A percentile compares a stretch with the other conserved stretches of the same genome.
Conservation (phyloP, 805 yeast species). For the Saccharomyces jurei region DNA sequence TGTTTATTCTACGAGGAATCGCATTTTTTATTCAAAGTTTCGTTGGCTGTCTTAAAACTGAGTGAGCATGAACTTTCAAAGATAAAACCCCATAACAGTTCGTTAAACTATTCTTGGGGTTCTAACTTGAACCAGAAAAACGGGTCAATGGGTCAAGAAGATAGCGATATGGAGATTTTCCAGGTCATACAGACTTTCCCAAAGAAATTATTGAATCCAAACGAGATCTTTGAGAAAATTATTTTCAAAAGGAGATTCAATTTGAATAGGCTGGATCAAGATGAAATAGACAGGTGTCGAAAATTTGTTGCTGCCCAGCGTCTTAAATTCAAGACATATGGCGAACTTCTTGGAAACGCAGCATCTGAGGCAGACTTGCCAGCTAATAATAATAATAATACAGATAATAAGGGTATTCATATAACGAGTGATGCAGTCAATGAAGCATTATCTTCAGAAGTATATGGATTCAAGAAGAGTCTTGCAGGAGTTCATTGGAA, state of each 20-base stretch:
- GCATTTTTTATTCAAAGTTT: slow-evolving; percentile 72
- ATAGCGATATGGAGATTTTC: slow-evolving; percentile 58
- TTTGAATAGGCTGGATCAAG: slow-evolving; percentile 70
- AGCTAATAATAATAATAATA: not conserved
- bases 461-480: slow-evolving; percentile 36
- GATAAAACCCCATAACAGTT: slow-evolving; percentile 7
- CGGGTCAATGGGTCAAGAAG: slow-evolving; percentile 15
- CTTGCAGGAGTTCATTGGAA: slow-evolving; percentile 56
- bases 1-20: slow-evolving; percentile 89
- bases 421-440: slow-evolving; percentile 22
- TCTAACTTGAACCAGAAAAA: slow-evolving; percentile 1
- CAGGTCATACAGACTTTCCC: slow-evolving; percentile 84
- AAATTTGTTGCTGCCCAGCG: slow-evolving; percentile 67
- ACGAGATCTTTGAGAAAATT: slow-evolving; percentile 50
- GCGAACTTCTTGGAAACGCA: slow-evolving; percentile 6
- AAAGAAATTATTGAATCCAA: slow-evolving; percentile 59
- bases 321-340: slow-evolving; percentile 27
- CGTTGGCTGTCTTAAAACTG: slow-evolving; percentile 69
- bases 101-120: slow-evolving; percentile 5
- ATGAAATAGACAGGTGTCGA: slow-evolving; percentile 70
- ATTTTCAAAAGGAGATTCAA: slow-evolving; percentile 70
- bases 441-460: slow-evolving; percentile 34
- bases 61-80: slow-evolving; percentile 56
- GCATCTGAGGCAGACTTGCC: not conserved
- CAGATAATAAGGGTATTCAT: slow-evolving; percentile 6